Evolutionary conservation across 2,329 filamentous ascomycete genomes (phyloP).

Genomic region (Corinectria fuckeliana): DNA sequence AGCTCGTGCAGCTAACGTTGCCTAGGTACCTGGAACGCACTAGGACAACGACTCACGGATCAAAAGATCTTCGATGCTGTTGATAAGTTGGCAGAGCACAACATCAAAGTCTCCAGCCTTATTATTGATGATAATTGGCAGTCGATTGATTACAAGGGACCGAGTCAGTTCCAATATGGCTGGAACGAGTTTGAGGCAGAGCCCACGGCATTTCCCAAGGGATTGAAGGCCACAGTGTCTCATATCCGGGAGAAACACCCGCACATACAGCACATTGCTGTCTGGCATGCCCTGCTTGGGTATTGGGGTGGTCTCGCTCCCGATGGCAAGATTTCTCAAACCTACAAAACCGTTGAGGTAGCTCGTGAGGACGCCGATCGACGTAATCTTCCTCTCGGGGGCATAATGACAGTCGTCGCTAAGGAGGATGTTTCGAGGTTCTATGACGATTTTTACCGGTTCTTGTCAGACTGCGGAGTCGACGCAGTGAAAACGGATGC

Average conservation of each 20-base stretch:
- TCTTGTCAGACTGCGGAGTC: conserved; percentile 75
- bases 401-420: conserved; percentile 75
- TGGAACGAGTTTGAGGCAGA: conserved; percentile 92
- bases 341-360: conserved; percentile 76
- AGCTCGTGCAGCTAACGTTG: conserved; percentile 22
- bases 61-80: conserved; percentile 80
- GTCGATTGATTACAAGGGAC: conserved; percentile 63
- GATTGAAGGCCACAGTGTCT: conserved; percentile 73
- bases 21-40: conserved; percentile 85
- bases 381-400: conserved; percentile 59
- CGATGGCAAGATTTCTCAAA: conserved; percentile 72
- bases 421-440: conserved; percentile 76
- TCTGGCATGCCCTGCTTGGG: conserved; percentile 90
- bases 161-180: conserved; percentile 62
- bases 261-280: conserved; percentile 81
- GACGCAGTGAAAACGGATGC: conserved; percentile 93
- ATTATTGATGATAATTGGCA: conserved; percentile 99
- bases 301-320: conserved; percentile 93
- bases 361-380: conserved; percentile 56
- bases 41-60: conserved; percentile 84
- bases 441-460: conserved; percentile 91
- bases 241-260: conserved; percentile 73
- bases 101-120: conserved; percentile 80
- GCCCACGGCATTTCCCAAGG: conserved; percentile 76
- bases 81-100: conserved; percentile 70